phyloP scores from a whole-genome alignment of 2,329 filamentous ascomycete species.

The Colletotrichum orchidophilum region DNA sequence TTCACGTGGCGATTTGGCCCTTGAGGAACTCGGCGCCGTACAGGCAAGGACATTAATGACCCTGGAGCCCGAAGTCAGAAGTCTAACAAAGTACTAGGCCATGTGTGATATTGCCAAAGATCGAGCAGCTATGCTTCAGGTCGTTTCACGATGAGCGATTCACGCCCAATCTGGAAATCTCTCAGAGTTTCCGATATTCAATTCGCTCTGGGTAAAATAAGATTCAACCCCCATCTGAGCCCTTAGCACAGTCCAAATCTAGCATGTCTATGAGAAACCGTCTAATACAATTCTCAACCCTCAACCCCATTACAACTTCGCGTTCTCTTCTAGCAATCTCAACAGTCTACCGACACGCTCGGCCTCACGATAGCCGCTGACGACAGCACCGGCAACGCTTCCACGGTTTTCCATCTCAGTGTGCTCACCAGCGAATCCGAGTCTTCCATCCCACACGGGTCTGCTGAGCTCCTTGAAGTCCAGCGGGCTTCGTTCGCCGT shows the following conservation, averaged over 20 bases:
- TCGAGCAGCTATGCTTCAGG: slow-evolving; percentile 71
- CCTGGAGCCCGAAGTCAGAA: neutral
- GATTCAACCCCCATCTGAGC: neutral
- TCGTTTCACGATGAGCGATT: neutral
- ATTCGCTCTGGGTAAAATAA: neutral
- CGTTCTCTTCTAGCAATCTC: slow-evolving; percentile 20
- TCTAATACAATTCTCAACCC: neutral
- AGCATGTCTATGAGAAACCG: slow-evolving; percentile 17
- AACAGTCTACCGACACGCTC: slow-evolving; percentile 28
- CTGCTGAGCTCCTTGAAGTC: slow-evolving; percentile 30
- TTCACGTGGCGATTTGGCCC: slow-evolving; percentile 68
- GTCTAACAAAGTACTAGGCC: slow-evolving; percentile 60
- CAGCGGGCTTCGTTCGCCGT: slow-evolving; percentile 30
- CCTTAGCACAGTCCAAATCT: slow-evolving; percentile 13
- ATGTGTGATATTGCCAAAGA: slow-evolving; percentile 94
- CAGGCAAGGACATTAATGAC: slow-evolving; percentile 61
- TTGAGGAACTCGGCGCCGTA: slow-evolving; percentile 78
- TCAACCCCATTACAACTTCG: slow-evolving; percentile 9
- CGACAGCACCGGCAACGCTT: slow-evolving; percentile 27
- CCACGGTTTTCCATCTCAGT: slow-evolving; percentile 32
- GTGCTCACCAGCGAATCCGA: slow-evolving; percentile 31
- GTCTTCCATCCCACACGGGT: slow-evolving; percentile 23
- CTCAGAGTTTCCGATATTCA: neutral
- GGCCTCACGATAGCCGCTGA: slow-evolving; percentile 30
- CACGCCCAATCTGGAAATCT: neutral